phyloP scores from a whole-genome alignment of 2,329 filamentous ascomycete species.

The Fonsecaea pedrosoi region DNA sequence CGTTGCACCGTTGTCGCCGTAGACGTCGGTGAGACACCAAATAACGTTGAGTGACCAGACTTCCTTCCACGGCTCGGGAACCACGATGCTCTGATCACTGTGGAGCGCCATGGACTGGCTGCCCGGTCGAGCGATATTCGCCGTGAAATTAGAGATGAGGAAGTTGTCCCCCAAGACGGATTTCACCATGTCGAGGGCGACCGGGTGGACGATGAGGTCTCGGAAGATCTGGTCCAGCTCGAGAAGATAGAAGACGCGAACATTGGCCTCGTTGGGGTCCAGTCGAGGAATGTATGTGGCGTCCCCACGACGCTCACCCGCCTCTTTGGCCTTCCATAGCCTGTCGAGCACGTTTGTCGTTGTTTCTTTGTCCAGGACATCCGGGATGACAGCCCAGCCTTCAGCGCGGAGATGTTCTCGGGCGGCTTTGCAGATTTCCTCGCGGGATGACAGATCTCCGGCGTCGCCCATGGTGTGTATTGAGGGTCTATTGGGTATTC shows the following conservation, averaged over 20 bases:
- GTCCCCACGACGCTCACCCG: constrained; percentile 39
- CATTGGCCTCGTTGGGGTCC: constrained; percentile 44
- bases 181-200: constrained; percentile 42
- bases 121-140: constrained; percentile 47
- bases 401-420: constrained; percentile 38
- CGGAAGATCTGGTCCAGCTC: constrained; percentile 44
- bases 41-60: constrained; percentile 41
- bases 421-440: background rate
- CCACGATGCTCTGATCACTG: constrained; percentile 45
- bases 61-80: constrained; percentile 45
- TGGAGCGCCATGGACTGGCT: constrained; percentile 45
- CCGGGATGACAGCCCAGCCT: constrained; percentile 41
- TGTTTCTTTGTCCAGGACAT: constrained; percentile 38
- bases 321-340: constrained; percentile 42
- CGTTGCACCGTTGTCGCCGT: constrained; percentile 43
- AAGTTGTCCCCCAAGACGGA: constrained; percentile 43
- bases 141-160: constrained; percentile 48
- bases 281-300: constrained; percentile 40
- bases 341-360: constrained; percentile 35
- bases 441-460: background rate
- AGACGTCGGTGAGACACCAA: constrained; percentile 46
- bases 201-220: constrained; percentile 42
- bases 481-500: background rate
- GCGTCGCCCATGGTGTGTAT: background rate
- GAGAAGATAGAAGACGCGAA: constrained; percentile 45